A percentile compares a stretch with the other conserved stretches of the same genome.
phyloP scores from a whole-genome alignment of 2,329 filamentous ascomycete genomes.

The Cercospora sesami region DNA sequence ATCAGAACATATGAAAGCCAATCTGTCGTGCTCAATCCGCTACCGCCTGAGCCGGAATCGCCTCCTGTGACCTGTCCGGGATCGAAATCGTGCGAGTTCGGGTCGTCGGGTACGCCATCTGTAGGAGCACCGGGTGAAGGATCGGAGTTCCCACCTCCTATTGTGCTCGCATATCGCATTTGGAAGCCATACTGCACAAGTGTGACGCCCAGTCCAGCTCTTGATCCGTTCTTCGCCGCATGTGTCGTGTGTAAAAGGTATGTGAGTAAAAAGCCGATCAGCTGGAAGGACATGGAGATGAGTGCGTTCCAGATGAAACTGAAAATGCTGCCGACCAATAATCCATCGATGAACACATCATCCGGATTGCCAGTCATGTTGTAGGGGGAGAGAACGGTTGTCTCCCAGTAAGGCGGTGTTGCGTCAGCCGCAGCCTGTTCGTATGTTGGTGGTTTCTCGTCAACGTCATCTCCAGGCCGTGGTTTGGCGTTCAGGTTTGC shows the following conservation, averaged over 20 bases:
- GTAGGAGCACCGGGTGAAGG: constrained; percentile 24
- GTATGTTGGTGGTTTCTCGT: constrained; percentile 96
- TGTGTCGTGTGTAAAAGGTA: constrained; percentile 98
- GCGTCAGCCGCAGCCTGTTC: constrained; percentile 97
- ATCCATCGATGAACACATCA: constrained; percentile 94
- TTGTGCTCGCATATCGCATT: constrained; percentile 65
- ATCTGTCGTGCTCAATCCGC: constrained; percentile 70
- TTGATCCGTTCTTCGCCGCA: constrained; percentile 94
- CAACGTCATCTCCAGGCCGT: constrained; percentile 74
- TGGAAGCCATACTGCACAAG: constrained; percentile 96
- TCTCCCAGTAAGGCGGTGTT: constrained; percentile 98
- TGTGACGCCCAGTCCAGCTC: constrained; percentile 89
- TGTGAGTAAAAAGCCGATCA: constrained; percentile 95
- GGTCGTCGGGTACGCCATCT: constrained; percentile 69
- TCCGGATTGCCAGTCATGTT: constrained; percentile 82
- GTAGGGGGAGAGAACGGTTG: constrained; percentile 91
- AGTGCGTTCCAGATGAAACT: constrained; percentile 90
- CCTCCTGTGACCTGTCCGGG: constrained; percentile 62
- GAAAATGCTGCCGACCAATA: constrained; percentile 86
- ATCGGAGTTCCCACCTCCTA: constrained; percentile 23
- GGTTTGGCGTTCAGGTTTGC: constrained; percentile 92
- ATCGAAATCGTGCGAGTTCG: constrained; percentile 87
- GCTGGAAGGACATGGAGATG: constrained; percentile 96
- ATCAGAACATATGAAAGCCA: constrained; percentile 92
- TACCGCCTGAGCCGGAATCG: constrained; percentile 36